These are phyloP conservation scores for Paracamarosporium sp. DNA, from an alignment of 2,329 filamentous ascomycete species.

Conservation along the genomic window DNA sequence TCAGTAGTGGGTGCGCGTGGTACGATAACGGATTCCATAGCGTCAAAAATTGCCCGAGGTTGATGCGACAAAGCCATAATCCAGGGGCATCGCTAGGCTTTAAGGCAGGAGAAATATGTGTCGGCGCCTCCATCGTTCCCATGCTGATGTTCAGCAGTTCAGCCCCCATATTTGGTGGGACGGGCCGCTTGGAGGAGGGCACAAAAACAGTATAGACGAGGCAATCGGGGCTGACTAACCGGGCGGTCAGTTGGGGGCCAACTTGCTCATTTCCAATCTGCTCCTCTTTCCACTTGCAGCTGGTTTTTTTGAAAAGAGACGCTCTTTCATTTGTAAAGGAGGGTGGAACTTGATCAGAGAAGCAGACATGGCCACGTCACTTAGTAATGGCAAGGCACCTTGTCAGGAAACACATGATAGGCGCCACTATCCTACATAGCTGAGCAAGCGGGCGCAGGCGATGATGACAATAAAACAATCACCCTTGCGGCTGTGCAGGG, in stretches of 20 bases:
- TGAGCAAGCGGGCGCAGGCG: not conserved
- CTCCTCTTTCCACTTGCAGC: conserved; percentile 10
- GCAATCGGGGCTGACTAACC: conserved; percentile 21
- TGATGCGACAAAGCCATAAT: conserved; percentile 20
- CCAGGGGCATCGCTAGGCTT: conserved; percentile 14
- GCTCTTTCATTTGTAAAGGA: not conserved
- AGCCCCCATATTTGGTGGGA: conserved; percentile 35
- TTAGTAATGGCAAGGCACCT: not conserved
- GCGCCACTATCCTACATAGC: not conserved
- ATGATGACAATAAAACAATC: not conserved
- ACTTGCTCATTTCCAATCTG: conserved; percentile 3
- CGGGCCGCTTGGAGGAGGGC: conserved; percentile 12
- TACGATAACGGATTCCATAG: conserved; percentile 23
- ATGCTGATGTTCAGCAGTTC: conserved; percentile 19
- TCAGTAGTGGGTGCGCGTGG: conserved; percentile 18
- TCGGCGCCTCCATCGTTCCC: conserved; percentile 20
- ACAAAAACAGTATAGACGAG: conserved; percentile 13
- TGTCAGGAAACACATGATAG: not conserved
- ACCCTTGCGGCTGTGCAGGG: conserved; percentile 30
- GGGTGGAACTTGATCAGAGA: not conserved
- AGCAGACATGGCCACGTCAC: not conserved
- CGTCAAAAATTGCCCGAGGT: conserved; percentile 14
- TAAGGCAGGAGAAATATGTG: conserved; percentile 23
- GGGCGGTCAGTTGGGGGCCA: conserved; percentile 25
- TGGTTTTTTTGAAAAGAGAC: not conserved